A percentile compares a stretch with the other conserved stretches of the same genome.
Evolutionary conservation across 2,329 filamentous ascomycete species (phyloP).

Genomic region (Cladophialophora carrionii): DNA sequence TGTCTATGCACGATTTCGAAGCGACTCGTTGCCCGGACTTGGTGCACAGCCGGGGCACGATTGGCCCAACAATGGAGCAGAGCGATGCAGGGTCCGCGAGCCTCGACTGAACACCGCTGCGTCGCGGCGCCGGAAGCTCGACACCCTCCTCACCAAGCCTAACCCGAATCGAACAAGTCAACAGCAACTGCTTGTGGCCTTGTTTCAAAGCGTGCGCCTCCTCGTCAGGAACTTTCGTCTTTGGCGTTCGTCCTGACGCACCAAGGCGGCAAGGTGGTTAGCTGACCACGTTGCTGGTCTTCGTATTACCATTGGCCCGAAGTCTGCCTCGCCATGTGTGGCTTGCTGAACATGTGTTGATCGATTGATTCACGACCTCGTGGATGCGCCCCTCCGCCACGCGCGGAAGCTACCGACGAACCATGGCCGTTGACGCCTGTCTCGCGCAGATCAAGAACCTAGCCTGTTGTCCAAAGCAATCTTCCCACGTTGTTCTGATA

Average conservation of each 20-base stretch:
- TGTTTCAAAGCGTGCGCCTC: neutral
- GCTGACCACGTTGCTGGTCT: conserved; percentile 2
- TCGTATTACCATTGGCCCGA: conserved; percentile 9
- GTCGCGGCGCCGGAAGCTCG: conserved; percentile 3
- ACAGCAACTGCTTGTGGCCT: conserved; percentile 1
- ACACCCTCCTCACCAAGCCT: neutral
- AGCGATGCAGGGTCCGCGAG: neutral
- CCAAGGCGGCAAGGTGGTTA: neutral
- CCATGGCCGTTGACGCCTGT: neutral
- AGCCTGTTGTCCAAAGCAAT: neutral
- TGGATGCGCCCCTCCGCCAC: conserved; percentile 12
- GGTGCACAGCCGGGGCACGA: neutral
- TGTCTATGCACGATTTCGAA: neutral
- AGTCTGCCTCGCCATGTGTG: neutral
- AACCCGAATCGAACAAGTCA: neutral
- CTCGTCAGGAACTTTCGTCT: neutral
- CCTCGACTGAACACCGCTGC: neutral
- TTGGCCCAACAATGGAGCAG: neutral
- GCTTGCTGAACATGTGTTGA: neutral
- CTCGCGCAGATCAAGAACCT: neutral
- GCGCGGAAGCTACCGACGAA: conserved; percentile 15
- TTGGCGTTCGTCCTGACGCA: conserved; percentile 3
- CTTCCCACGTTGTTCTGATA: neutral
- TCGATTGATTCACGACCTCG: neutral
- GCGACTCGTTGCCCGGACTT: neutral